Conservation (phyloP, 352 stramenopile genomes). For the Phytophthora nicotianae region DNA sequence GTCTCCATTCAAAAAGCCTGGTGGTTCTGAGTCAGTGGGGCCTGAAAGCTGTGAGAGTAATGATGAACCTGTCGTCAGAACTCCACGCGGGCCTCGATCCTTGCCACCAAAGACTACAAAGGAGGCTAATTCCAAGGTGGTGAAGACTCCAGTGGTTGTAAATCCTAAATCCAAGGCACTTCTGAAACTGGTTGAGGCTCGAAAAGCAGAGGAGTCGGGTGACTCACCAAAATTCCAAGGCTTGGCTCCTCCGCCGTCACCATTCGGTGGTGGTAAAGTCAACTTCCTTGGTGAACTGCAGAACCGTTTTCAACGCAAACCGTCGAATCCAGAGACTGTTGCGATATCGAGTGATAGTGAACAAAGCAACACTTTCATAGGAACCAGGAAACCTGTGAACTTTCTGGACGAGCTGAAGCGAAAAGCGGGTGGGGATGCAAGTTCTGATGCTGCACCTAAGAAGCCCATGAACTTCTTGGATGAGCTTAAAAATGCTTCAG, state of each 20-base stretch:
- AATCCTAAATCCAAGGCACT: conserved; percentile 61
- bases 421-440: conserved; percentile 10
- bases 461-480: conserved; percentile 48
- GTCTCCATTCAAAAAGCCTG: conserved; percentile 11
- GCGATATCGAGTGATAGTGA: background rate
- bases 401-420: conserved; percentile 65
- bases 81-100: conserved; percentile 8
- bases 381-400: conserved; percentile 20
- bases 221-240: conserved; percentile 8
- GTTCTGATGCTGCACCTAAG: background rate
- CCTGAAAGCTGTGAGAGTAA: background rate
- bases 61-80: conserved; percentile 1
- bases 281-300: conserved; percentile 55
- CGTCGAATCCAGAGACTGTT: conserved; percentile 1
- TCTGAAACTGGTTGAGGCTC: conserved; percentile 46
- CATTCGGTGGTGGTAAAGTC: conserved; percentile 17
- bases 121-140: background rate
- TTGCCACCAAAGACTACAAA: conserved; percentile 11
- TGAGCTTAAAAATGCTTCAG: conserved; percentile 48
- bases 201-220: conserved; percentile 26
- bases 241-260: conserved; percentile 18
- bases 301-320: conserved; percentile 28
- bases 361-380: background rate
- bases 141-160: conserved; percentile 17
- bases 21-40: background rate